Base-by-base conservation (phyloP, 768 basidiomycete species). In the Nidularia pulvinata region DNA sequence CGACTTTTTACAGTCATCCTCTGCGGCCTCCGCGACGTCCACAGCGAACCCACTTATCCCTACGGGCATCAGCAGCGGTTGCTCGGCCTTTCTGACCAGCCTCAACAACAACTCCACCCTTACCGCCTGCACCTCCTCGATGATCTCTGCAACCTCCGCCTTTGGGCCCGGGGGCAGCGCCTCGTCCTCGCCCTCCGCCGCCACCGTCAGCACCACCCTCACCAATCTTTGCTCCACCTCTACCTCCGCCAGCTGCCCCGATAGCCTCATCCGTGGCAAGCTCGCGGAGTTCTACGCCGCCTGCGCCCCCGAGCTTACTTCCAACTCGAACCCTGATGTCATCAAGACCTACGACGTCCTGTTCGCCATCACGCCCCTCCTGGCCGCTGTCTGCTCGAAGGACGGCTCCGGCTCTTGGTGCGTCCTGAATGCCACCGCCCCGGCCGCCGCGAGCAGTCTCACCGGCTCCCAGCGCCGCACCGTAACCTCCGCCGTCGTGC, bases 341-440 rank as follows among this genome's bases (percentile, higher is more conserved):
- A 66, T 83, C 66, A 60, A 69, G 30, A 69, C 81, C 1, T 99
- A 98, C 72, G 95, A 98, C 65, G 73, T 84, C 33, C 72, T 98
- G 32, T 99, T 93, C 74, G 58, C 78, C 54, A 57, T 95, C 45
- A 56, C 65, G 9, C 93, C 95, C 6, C 65, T 96, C 65, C 73
- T 72, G 56, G 59, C 66, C 5, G 86, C 93, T 30, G 65, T 92
- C 33, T 98, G 95, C 73, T 59, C 87, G 46, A 90, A 91, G 78
- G 83, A 89, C 61, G 83, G 86, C 61, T 73, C 61, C 46, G 86
- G 83, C 33, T 72, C 77, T 37, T 97, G 80, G 71, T 98, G 96
- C 64, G 80, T 83, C 32, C 67, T 79, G 52, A 61, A 81, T 33
- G 70, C 84, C 34, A 67, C 74, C 51, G 53, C 58, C 35, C 60